A percentile compares a stretch with the other conserved stretches of the same genome.
Evolutionary conservation across 108 stramenopile species (phyloP).

Genomic region (Nitzschia palea): DNA sequence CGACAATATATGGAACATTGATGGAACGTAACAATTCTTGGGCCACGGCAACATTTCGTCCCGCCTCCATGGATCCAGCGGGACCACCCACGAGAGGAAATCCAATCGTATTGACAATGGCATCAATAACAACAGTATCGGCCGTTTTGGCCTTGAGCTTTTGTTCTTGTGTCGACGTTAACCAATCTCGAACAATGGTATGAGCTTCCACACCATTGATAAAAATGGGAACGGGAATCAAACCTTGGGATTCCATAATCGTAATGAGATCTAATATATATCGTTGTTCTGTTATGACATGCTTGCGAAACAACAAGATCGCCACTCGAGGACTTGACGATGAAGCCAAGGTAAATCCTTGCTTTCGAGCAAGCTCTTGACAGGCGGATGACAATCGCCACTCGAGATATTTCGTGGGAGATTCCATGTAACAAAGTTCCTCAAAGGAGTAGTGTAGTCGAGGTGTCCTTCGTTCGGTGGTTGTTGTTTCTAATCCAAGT

Average conservation of each 20-base stretch:
- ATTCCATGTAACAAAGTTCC: conserved; percentile 17
- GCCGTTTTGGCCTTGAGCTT: conserved; percentile 31
- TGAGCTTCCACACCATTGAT: conserved; percentile 92
- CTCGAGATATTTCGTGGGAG: conserved; percentile 47
- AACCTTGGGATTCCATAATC: conserved; percentile 63
- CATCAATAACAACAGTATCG: conserved; percentile 56
- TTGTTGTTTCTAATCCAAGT: background rate
- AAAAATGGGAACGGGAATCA: conserved; percentile 85
- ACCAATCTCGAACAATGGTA: conserved; percentile 85
- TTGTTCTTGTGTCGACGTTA: conserved; percentile 63
- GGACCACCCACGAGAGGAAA: conserved; percentile 89
- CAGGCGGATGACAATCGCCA: conserved; percentile 65
- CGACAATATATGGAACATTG: conserved; percentile 83
- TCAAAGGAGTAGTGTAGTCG: background rate
- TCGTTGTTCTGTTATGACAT: conserved; percentile 80
- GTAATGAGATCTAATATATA: conserved; percentile 74
- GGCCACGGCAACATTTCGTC: conserved; percentile 78
- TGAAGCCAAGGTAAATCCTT: conserved; percentile 45
- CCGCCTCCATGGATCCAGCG: conserved; percentile 84
- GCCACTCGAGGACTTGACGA: conserved; percentile 64
- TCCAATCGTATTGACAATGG: conserved; percentile 83
- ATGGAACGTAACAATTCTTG: conserved; percentile 54
- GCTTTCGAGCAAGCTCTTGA: conserved; percentile 24
- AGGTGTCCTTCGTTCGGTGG: background rate
- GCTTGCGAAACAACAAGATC: conserved; percentile 80